Conservation (phyloP, 192 early-diverging fungal species). For the Spizellomyces punctatus region DNA sequence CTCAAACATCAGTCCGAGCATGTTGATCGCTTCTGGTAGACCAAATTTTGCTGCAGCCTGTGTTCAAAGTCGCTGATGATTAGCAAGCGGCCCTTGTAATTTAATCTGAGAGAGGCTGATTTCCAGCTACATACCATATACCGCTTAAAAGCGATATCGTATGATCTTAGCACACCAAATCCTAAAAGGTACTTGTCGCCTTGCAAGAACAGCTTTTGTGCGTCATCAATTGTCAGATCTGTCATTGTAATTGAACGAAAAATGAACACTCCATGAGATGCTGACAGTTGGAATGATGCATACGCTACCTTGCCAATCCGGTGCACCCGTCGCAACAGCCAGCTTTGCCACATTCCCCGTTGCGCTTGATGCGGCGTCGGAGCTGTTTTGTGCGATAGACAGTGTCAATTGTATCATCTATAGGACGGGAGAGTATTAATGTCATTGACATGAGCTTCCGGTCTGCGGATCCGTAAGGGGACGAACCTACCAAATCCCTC, state of each 20-base stretch:
- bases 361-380: constrained; percentile 23
- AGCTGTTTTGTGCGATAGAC: constrained; percentile 36
- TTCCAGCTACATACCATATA: constrained; percentile 31
- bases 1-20: constrained; percentile 59
- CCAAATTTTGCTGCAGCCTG: constrained; percentile 45
- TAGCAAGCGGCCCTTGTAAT: neutral
- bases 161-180: constrained; percentile 44
- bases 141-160: constrained; percentile 54
- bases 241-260: neutral
- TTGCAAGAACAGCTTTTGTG: constrained; percentile 45
- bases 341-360: constrained; percentile 48
- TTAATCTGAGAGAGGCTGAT: neutral
- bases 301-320: constrained; percentile 49
- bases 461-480: neutral
- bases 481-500: constrained; percentile 23
- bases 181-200: constrained; percentile 58
- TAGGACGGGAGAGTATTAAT: neutral
- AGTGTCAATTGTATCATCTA: constrained; percentile 49
- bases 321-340: constrained; percentile 54
- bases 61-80: neutral
- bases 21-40: constrained; percentile 44
- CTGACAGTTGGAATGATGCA: neutral
- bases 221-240: constrained; percentile 54
- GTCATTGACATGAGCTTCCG: neutral
- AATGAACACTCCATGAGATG: neutral